Base-by-base conservation (phyloP, 1,284 basidiomycete species). In the Boletellus sp. region DNA sequence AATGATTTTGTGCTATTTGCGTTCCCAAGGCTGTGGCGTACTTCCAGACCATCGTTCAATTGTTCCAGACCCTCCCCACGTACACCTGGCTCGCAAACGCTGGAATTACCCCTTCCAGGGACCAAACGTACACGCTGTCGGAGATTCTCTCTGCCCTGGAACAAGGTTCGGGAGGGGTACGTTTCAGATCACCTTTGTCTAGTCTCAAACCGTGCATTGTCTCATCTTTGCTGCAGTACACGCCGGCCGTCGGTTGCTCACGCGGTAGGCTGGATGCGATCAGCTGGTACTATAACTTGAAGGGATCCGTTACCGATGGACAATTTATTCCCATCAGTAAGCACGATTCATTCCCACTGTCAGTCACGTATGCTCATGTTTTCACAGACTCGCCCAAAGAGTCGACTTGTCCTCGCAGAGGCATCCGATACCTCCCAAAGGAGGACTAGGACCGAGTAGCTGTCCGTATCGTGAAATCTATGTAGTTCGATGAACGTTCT, bases 221-320 rank as follows among this genome's bases (percentile, higher is more conserved):
- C 1, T 16, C 12, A 24, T 42, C 38, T 13, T n/a, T n/a, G 10
- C 48, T 54, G 71, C 68, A 79, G 54, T 72, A 79, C 53, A 83
- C 74, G 4, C 86, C 87, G 4, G 73, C 79, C 11, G 69, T 89
- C 24, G 73, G 79, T 54, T 91, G 88, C 68, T 60, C 62, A 2
- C 74, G 73, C 5, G 68, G 70, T 18, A 69, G 55, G 28, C 60
- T 90, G 49, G 76, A 79, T 59, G 65, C 75, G 44, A 79, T 85
- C 51, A 77, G 75, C 51, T 89, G 78, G 73, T 89, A 86, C 64
- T 88, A 81, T 71, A 77, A 86, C 60, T 58, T 89, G 55, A 75
- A 77, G 58, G 86, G 86, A 16, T 85, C 83, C 16, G 58, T 85
- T 40, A 73, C 86, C 43, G 83, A 87, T 54, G 88, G 86, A 3